phyloP scores from a whole-genome alignment of 2,329 filamentous ascomycete species.

The Sporothrix phasma region DNA sequence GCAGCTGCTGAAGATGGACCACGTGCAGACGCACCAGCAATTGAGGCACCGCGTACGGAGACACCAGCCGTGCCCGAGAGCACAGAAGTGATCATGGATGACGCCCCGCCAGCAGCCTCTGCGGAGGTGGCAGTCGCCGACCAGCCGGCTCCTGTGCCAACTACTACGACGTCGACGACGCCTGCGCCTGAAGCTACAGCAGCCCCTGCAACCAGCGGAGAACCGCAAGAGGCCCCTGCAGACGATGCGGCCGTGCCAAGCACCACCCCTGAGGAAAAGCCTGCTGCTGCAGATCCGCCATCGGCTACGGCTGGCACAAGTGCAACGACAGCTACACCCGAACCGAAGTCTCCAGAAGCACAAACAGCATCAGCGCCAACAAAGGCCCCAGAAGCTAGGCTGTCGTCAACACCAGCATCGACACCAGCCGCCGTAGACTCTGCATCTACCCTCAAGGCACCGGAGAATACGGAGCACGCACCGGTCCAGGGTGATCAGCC shows the following conservation, averaged over 20 bases:
- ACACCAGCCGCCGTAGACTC: background rate
- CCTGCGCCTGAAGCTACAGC: too few relatives aligned
- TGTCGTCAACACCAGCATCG: background rate
- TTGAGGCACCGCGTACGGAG: background rate
- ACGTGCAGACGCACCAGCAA: background rate
- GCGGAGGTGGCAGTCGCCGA: background rate
- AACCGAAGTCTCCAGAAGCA: background rate
- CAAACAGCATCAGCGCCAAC: background rate
- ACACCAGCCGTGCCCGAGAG: background rate
- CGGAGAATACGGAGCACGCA: background rate
- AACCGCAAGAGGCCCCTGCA: background rate
- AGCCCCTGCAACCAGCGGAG: background rate
- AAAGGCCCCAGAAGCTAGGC: background rate
- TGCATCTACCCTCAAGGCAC: background rate
- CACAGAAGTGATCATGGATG: background rate
- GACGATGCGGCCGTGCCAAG: background rate
- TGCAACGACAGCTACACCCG: background rate
- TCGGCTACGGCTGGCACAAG: background rate
- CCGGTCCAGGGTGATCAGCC: background rate
- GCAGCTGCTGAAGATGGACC: too few relatives aligned
- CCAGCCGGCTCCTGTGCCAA: background rate
- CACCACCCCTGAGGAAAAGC: background rate
- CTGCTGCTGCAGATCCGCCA: background rate
- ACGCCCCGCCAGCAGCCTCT: background rate
- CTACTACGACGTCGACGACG: too few relatives aligned